These are phyloP conservation scores for Agastache rugosa DNA, from an alignment of 257 asterid species.

Conservation along the genomic window DNA sequence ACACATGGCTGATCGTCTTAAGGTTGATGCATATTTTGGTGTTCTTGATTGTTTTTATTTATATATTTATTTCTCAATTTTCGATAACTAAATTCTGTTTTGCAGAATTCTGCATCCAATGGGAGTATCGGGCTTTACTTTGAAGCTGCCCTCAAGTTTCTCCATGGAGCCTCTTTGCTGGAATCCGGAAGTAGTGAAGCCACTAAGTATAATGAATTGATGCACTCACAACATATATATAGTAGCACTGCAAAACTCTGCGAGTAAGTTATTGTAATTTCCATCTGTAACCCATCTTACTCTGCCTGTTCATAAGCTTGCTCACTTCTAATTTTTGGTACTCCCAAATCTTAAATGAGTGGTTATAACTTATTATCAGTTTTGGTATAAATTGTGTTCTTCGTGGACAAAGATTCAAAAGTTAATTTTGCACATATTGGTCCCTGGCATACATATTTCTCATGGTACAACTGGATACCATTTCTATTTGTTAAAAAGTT, in stretches of 20 bases:
- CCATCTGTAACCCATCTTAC: conserved; percentile 10
- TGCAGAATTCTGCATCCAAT: conserved; percentile 81
- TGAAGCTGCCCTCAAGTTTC: conserved; percentile 94
- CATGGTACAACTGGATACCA: conserved; percentile 32
- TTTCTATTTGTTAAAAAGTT: conserved; percentile 39
- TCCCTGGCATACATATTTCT: conserved; percentile 19
- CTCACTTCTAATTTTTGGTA: conserved; percentile 6
- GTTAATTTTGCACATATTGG: not conserved
- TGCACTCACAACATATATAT: conserved; percentile 79
- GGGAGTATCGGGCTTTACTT: conserved; percentile 83
- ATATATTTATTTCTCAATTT: conserved; percentile 18
- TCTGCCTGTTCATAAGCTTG: conserved; percentile 25
- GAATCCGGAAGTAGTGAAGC: conserved; percentile 80
- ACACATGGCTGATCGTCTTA: conserved; percentile 92
- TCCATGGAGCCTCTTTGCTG: conserved; percentile 89
- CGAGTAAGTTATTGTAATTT: conserved; percentile 70
- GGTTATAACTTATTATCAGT: not conserved
- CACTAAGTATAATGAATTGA: conserved; percentile 70
- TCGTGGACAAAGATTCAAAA: conserved; percentile 2
- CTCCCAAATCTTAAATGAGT: conserved; percentile 19
- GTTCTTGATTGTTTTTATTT: conserved; percentile 12
- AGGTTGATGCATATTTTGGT: conserved; percentile 58
- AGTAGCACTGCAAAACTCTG: conserved; percentile 97
- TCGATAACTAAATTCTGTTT: conserved; percentile 32
- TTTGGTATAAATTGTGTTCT: conserved; percentile 9